Evolutionary conservation across 2,329 filamentous ascomycete genomes (phyloP), one percentile per base, ranked within the genome.

Genomic region (Cercospora citrullina): DNA sequence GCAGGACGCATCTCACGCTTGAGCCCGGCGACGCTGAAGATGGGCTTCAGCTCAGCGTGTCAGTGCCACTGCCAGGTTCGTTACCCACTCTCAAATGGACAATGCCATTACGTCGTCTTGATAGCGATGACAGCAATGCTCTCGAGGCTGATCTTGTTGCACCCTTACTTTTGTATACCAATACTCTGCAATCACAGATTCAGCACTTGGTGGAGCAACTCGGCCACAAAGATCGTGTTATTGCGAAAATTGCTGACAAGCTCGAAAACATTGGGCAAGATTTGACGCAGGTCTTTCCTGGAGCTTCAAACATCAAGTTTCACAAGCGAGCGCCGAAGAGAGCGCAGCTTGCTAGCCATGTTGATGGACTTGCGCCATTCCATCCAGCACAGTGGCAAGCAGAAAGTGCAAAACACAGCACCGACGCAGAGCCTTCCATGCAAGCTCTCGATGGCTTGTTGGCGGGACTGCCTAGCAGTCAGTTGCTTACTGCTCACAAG

Each of bases 61-160:
- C 82, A 3, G 87, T 87, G 65, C 79, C 84, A 8, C 82, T 94
- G 12, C 89, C 90, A 1, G 78, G 81, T n/a, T 87, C 87, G 1
- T 81, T 93, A 31, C 81, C 84, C 59, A 84, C 87, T 5, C 80
- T 94, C 39, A 81, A 81, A 68, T 94, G 92, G 91, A 84, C 84
- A 0, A 82, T 93, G 65, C 79, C 84, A 59, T 79, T 94, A 23
- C 48, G n/a, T 21, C 36, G 39, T n/a, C 45, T 63, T 18, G 63
- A 65, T 28, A 65, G 26, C 28, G 61, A 59, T 21, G 31, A 28
- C 31, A 75, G 81, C 4, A 76, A 77, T 5, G 77, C 77, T 3
- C 74, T 87, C n/a, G 84, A 82, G 12, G 77, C 78, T 55, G 79
- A 85, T 58, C 75, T 90, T 23, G 79, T 89, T 9, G 76, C 84